These are phyloP conservation scores for Fusarium siculi DNA, from an alignment of 2,329 filamentous ascomycete genomes.

Conservation along the genomic window DNA sequence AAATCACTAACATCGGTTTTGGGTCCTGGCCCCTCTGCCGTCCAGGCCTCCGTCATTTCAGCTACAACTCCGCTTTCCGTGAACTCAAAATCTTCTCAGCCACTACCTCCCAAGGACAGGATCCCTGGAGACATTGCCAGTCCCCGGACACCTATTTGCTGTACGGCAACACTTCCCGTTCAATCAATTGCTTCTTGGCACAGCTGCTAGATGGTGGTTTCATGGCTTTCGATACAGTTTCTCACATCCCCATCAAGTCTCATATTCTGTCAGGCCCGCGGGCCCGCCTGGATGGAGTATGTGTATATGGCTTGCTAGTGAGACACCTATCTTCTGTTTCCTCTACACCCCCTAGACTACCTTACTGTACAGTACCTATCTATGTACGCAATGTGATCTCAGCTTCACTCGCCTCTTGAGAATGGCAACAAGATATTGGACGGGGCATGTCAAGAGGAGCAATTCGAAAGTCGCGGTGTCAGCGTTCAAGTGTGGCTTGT, in stretches of 20 bases:
- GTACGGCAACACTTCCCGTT: conserved; percentile 13
- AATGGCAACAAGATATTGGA: conserved; percentile 23
- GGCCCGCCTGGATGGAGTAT: neutral
- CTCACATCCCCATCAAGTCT: neutral
- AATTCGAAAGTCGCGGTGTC: conserved; percentile 19
- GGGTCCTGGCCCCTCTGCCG: conserved; percentile 10
- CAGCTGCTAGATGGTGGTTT: conserved; percentile 8
- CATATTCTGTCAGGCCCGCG: neutral
- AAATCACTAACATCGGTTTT: conserved; percentile 18
- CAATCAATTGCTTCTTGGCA: conserved; percentile 21
- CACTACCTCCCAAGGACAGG: conserved; percentile 26
- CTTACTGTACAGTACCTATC: neutral
- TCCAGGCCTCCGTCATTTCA: conserved; percentile 35
- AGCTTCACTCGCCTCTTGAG: conserved; percentile 25
- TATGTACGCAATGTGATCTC: conserved; percentile 16
- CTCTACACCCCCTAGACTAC: conserved; percentile 6
- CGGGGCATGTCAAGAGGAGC: neutral
- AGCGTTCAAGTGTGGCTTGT: conserved; percentile 31
- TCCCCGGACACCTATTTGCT: neutral
- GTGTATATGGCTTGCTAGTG: conserved; percentile 10
- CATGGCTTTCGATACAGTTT: conserved; percentile 13
- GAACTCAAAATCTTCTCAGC: conserved; percentile 37
- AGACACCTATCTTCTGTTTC: conserved; percentile 10
- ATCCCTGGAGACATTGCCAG: conserved; percentile 24
- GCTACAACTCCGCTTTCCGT: conserved; percentile 34